These are phyloP conservation scores for Saprolegnia diclina DNA, from an alignment of 352 stramenopile species.

Conservation along the genomic window DNA sequence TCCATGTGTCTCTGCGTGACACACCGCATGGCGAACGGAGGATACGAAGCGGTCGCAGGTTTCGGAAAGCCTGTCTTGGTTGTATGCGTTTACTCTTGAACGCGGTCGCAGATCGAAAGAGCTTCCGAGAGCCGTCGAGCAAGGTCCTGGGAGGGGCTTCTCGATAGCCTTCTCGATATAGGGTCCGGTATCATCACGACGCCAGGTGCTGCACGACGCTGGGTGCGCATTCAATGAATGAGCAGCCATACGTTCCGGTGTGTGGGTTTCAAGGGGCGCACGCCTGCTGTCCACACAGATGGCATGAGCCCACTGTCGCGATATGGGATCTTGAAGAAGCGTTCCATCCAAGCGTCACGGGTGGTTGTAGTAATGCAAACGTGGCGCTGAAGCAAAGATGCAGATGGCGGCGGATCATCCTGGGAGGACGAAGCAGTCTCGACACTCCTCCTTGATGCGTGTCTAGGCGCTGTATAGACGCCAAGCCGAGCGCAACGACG, in stretches of 20 bases:
- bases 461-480: constrained; percentile 1
- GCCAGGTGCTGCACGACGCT: too few relatives aligned
- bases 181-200: too few relatives aligned
- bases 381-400: background rate
- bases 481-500: background rate
- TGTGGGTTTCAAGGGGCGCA: constrained; percentile 1
- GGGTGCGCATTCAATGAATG: constrained; percentile 4
- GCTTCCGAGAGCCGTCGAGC: too few relatives aligned
- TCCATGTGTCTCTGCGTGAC: constrained; percentile 6
- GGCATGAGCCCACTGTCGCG: background rate
- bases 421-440: too few relatives aligned
- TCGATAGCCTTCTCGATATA: too few relatives aligned
- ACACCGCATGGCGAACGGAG: background rate
- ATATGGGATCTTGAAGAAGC: background rate
- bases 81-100: too few relatives aligned
- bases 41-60: too few relatives aligned
- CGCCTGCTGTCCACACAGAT: background rate
- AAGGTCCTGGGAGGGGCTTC: too few relatives aligned
- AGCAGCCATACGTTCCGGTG: background rate
- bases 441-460: background rate
- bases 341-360: background rate
- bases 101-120: too few relatives aligned
- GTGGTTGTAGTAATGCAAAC: constrained; percentile 15
- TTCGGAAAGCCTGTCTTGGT: too few relatives aligned
- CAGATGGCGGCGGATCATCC: too few relatives aligned